phyloP scores from a whole-genome alignment of 169 alveolate species.

The Cyclospora cayetanensis region DNA sequence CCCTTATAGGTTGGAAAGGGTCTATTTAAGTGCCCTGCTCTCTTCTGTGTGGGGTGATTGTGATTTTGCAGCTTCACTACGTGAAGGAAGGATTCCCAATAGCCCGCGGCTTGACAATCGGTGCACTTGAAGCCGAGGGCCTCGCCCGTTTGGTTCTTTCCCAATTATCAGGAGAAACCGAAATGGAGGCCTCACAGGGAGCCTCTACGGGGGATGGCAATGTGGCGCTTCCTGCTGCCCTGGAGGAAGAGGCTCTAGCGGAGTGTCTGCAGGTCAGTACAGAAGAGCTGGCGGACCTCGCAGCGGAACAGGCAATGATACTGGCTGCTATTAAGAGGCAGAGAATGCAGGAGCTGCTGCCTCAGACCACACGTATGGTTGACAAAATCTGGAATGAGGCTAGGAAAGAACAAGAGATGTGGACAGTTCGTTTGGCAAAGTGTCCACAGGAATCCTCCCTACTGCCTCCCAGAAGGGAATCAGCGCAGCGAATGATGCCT shows the following conservation, averaged over 20 bases:
- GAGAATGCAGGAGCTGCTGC: slow-evolving; percentile 51
- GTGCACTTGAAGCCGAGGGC: slow-evolving; percentile 63
- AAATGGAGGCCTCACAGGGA: not conserved
- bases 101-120: slow-evolving; percentile 50
- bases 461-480: not conserved
- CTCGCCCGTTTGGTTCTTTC: slow-evolving; percentile 32
- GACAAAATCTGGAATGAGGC: slow-evolving; percentile 45
- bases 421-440: slow-evolving; percentile 33
- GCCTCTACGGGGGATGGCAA: not conserved
- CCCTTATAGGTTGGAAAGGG: no score
- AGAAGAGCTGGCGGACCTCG: slow-evolving; percentile 54
- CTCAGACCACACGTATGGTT: slow-evolving; percentile 47
- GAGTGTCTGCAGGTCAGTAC: slow-evolving; percentile 50
- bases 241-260: slow-evolving; percentile 57
- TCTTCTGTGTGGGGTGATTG: not conserved
- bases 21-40: no score
- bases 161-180: not conserved
- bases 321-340: slow-evolving; percentile 49
- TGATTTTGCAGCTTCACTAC: slow-evolving; percentile 40
- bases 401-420: slow-evolving; percentile 49
- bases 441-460: not conserved
- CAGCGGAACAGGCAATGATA: slow-evolving; percentile 42
- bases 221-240: not conserved
- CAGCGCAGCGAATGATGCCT: not conserved
- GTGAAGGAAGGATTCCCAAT: slow-evolving; percentile 54